Evolutionary conservation across 805 yeast genomes (phyloP), one percentile per base, ranked within the genome.

Genomic region (Pichia exigua): DNA sequence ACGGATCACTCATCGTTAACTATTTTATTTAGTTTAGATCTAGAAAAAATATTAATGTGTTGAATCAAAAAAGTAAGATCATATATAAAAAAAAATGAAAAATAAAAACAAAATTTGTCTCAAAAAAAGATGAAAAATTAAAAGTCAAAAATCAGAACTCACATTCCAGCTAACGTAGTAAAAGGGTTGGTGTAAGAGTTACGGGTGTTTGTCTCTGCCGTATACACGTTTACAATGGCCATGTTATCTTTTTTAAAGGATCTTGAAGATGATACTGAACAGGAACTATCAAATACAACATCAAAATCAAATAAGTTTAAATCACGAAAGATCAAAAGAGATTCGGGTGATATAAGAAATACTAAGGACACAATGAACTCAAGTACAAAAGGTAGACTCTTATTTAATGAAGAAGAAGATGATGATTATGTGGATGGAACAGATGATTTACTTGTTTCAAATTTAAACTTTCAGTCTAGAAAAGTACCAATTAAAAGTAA

Each of bases 1-100:
- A 13, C 1, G 46, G n/a, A 17, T 47, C 57, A 39, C 54, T 46
- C 59, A 54, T 56, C 6, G 15, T 49, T 32, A 10, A n/a, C 11
- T 30, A 30, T 30, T 4, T 30, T 30, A n/a, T 2, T n/a, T 35
- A 35, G 3, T 35, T 35, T n/a, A 35, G 39, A n/a, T n/a, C 20
- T 13, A 12, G 13, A 30, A 15, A 30, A 13, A 7, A 30, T 13
- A 30, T 12, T 4, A 30, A 12, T 13, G n/a, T 10, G 17, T 13
- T 30, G 35, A 10, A 13, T 13, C n/a, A 12, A 13, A 30, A 15
- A 30, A 30, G 13, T 10, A 30, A 20, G 6, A 35, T n/a, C 39
- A 35, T 35, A 11, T 17, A 35, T 4, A 11, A 35, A 35, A 35
- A 35, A 35, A 30, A 30, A 30, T 30, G 3, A 13, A 13, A 30